phyloP scores from a whole-genome alignment of 1,139 yeast genomes.

The Pichia sp. region DNA sequence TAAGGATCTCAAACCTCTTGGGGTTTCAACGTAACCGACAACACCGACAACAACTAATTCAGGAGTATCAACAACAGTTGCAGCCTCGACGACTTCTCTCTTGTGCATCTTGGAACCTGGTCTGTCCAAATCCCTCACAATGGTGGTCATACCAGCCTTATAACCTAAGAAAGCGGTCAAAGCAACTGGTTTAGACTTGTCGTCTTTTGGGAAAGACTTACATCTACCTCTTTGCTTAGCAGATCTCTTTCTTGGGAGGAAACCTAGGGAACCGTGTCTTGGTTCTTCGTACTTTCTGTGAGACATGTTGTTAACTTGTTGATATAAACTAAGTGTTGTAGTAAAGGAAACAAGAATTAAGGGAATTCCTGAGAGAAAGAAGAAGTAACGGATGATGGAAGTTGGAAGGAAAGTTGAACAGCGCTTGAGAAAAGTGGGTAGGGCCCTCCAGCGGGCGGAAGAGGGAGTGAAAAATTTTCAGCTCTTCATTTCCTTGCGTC shows the following conservation, averaged over 20 bases:
- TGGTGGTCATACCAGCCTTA: constrained; percentile 99
- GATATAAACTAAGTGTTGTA: constrained; percentile 17
- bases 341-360: constrained; percentile 5
- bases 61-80: constrained; percentile 98
- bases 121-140: constrained; percentile 99
- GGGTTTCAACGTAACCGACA: constrained; percentile 99
- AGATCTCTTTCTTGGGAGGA: constrained; percentile 99
- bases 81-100: constrained; percentile 99
- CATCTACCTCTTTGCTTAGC: constrained; percentile 98
- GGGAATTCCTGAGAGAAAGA: too few species aligned
- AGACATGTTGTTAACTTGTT: constrained; percentile 57
- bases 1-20: constrained; percentile 99
- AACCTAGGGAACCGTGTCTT: constrained; percentile 99
- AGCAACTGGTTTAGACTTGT: constrained; percentile 96
- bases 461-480: too few species aligned
- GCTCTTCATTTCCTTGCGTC: too few species aligned
- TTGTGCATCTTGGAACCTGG: constrained; percentile 99
- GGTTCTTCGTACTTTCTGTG: constrained; percentile 99
- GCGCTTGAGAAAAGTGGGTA: too few species aligned
- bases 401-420: too few species aligned
- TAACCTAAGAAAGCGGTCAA: constrained; percentile 99
- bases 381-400: too few species aligned
- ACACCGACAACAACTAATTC: constrained; percentile 99
- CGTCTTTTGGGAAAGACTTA: constrained; percentile 99
- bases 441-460: too few species aligned